A percentile compares a stretch with the other conserved stretches of the same genome.
phyloP scores from a whole-genome alignment of 805 yeast genomes.

The Lipomyces mesembrius region DNA sequence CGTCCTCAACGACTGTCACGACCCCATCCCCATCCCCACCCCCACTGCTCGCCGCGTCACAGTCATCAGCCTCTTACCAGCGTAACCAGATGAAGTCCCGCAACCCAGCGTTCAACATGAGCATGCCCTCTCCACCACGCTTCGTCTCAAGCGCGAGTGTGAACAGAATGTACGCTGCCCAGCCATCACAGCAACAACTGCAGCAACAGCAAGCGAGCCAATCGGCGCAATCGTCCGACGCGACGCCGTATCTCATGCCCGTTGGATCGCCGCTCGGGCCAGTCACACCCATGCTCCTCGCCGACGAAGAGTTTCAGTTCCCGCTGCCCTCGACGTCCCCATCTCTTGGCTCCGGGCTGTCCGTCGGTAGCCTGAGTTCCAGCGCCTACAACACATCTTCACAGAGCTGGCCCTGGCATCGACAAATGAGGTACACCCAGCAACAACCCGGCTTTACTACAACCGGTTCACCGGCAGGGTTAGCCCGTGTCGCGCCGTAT shows the following conservation, averaged over 20 bases:
- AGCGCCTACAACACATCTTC: not conserved
- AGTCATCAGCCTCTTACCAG: constrained; percentile 11
- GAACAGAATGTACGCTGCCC: constrained; percentile 9
- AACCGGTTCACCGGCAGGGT: not conserved
- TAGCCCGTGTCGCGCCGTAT: not conserved
- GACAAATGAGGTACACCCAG: not conserved
- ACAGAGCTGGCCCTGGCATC: not conserved
- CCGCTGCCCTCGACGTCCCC: constrained; percentile 8
- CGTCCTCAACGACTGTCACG: constrained; percentile 11
- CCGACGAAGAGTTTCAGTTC: constrained; percentile 35
- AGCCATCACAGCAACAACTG: not conserved
- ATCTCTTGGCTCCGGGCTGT: not conserved
- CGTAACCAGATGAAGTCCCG: constrained; percentile 24
- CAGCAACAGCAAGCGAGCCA: not conserved
- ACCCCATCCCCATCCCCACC: constrained; percentile 15
- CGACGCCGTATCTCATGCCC: constrained; percentile 33
- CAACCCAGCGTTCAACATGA: constrained; percentile 19
- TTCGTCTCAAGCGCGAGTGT: constrained; percentile 7
- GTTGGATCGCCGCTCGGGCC: constrained; percentile 35
- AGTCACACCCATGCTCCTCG: constrained; percentile 36
- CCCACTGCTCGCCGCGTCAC: constrained; percentile 17
- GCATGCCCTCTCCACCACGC: constrained; percentile 30
- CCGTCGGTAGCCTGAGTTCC: not conserved
- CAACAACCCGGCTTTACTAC: not conserved
- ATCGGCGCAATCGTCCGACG: constrained; percentile 6